These are phyloP conservation scores for Trichosporon sp. DNA, from an alignment of 1,284 basidiomycete genomes.

Conservation along the genomic window DNA sequence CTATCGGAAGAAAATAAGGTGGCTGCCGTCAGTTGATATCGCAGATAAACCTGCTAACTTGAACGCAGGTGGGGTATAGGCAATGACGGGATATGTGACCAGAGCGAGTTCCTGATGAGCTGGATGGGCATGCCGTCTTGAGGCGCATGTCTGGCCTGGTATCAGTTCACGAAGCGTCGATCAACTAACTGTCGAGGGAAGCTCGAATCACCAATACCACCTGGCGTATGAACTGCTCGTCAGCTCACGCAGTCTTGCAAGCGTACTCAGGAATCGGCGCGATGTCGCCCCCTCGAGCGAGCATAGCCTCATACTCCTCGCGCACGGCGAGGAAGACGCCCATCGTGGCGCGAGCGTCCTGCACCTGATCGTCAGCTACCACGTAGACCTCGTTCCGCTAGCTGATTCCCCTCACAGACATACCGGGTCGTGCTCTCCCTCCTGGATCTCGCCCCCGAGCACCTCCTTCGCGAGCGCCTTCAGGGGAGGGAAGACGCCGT, in stretches of 20 bases:
- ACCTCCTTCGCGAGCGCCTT: slow-evolving; percentile 57
- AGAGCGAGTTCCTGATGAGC: too few relatives aligned
- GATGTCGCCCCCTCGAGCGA: slow-evolving; percentile 39
- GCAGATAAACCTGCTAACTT: too few relatives aligned
- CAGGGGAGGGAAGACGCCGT: slow-evolving; percentile 57
- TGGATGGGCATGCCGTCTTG: too few relatives aligned
- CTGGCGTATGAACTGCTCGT: slow-evolving; percentile 36
- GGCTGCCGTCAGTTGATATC: too few relatives aligned
- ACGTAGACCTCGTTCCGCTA: background rate
- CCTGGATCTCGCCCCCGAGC: slow-evolving; percentile 60
- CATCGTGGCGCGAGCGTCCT: slow-evolving; percentile 50
- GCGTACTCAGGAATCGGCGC: slow-evolving; percentile 41
- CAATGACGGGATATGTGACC: too few relatives aligned
- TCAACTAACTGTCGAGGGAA: too few relatives aligned
- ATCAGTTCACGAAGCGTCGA: too few relatives aligned
- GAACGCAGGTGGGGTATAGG: too few relatives aligned
- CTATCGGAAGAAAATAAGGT: too few relatives aligned
- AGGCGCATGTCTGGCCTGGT: too few relatives aligned
- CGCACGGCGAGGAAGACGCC: slow-evolving; percentile 45
- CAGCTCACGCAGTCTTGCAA: background rate
- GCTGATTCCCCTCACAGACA: background rate
- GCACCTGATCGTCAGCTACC: slow-evolving; percentile 37
- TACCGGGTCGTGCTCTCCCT: slow-evolving; percentile 24
- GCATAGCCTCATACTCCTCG: slow-evolving; percentile 43
- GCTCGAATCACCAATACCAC: slow-evolving; percentile 39